Percentiles rank a stretch among this genome's conserved stretches.
phyloP scores from a whole-genome alignment of 1,284 basidiomycete species.

The Cryptococcus sp. region DNA sequence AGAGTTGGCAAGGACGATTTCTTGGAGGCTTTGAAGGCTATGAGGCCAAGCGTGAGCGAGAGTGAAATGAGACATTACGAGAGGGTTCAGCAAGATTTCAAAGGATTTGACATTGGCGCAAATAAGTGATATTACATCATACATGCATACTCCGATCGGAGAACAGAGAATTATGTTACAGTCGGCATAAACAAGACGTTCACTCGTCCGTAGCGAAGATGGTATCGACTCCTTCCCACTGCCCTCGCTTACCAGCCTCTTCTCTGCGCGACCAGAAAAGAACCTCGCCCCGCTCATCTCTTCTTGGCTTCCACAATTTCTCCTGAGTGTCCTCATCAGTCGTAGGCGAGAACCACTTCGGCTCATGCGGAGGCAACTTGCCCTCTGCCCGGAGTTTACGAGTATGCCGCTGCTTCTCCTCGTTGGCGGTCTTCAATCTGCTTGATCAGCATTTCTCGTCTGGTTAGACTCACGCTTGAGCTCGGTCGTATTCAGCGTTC shows the following conservation, averaged over 20 bases:
- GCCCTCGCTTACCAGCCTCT: conserved; percentile 56
- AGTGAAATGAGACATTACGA: conserved; percentile 87
- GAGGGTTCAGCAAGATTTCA: conserved; percentile 66
- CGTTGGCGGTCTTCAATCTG: conserved; percentile 72
- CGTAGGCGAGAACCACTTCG: conserved; percentile 74
- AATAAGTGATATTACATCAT: background rate
- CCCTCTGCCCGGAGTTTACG: conserved; percentile 75
- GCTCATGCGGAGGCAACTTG: conserved; percentile 64
- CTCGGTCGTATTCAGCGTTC: conserved; percentile 81
- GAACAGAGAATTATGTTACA: background rate
- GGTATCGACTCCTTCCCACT: conserved; percentile 67
- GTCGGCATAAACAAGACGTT: background rate
- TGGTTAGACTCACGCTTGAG: conserved; percentile 60
- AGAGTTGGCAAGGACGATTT: conserved; percentile 52
- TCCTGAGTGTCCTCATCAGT: conserved; percentile 82
- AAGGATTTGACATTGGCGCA: conserved; percentile 29
- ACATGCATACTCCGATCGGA: background rate
- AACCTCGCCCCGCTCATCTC: conserved; percentile 54
- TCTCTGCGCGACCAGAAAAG: conserved; percentile 84
- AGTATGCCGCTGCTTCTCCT: conserved; percentile 79
- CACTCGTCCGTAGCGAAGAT: conserved; percentile 65
- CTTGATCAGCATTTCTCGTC: background rate
- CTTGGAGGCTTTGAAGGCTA: conserved; percentile 63
- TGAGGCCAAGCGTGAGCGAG: conserved; percentile 83
- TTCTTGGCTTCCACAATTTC: conserved; percentile 71